Percentiles rank a stretch among this genome's conserved stretches.
These are phyloP conservation scores for Hypoxylon sp. DNA, from an alignment of 2,329 filamentous ascomycete species.

Conservation along the genomic window DNA sequence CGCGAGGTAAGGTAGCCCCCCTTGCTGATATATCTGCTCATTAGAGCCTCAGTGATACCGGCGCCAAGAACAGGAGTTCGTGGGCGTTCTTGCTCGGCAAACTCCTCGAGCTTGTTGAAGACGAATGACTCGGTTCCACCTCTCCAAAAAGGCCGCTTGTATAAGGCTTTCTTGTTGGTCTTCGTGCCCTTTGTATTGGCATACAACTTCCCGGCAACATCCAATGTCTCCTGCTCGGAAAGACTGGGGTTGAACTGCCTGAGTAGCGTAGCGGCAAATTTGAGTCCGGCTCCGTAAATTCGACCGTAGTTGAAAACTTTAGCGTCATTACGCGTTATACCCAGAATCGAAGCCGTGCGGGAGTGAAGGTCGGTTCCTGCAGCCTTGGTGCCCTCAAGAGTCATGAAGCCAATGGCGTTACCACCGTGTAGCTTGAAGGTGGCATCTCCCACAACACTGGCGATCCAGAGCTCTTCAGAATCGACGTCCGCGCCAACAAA, in stretches of 20 bases:
- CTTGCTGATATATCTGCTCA: constrained; percentile 87
- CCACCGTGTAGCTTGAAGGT: constrained; percentile 96
- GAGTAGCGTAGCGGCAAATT: constrained; percentile 90
- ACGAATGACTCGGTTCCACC: constrained; percentile 98
- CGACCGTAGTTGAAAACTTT: constrained; percentile 99
- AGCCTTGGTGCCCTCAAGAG: constrained; percentile 93
- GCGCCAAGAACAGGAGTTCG: constrained; percentile 93
- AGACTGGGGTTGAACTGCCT: constrained; percentile 93
- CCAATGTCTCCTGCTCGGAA: constrained; percentile 81
- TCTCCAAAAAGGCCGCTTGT: constrained; percentile 88
- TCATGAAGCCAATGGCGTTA: constrained; percentile 99
- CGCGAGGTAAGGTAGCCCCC: constrained; percentile 94
- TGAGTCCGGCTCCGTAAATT: constrained; percentile 97
- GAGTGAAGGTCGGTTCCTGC: constrained; percentile 96
- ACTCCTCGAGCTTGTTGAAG: constrained; percentile 98
- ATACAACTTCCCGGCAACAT: constrained; percentile 86
- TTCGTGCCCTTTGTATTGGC: constrained; percentile 91
- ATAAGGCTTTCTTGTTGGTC: constrained; percentile 79
- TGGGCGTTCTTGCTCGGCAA: constrained; percentile 93
- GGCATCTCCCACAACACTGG: constrained; percentile 92
- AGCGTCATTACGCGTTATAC: constrained; percentile 93
- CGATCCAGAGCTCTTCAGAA: constrained; percentile 98
- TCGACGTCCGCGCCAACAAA: constrained; percentile 99
- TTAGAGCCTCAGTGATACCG: constrained; percentile 95
- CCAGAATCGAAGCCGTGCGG: constrained; percentile 90